Evolutionary conservation across 2,329 filamentous ascomycete genomes (phyloP).

Genomic region (Elsinoe ampelina): DNA sequence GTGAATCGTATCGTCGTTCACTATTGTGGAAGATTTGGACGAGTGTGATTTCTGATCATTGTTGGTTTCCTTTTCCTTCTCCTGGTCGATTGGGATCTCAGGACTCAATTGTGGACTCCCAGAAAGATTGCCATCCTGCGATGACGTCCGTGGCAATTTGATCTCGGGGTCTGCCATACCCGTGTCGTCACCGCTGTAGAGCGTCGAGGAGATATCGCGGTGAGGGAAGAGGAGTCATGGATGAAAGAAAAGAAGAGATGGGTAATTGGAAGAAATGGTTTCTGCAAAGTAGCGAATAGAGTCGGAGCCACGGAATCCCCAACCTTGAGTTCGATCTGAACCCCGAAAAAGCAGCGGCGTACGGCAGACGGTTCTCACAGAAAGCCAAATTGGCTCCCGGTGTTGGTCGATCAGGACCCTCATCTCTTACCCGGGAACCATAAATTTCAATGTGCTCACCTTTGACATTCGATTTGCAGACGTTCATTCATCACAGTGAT

Average conservation of each 20-base stretch:
- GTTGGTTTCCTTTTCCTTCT: not conserved
- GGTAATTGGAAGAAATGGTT: too few relatives aligned
- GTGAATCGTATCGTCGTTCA: conserved; percentile 31
- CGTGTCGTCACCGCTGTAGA: not conserved
- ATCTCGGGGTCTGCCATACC: conserved; percentile 32
- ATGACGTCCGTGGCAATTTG: conserved; percentile 23
- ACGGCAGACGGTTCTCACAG: not conserved
- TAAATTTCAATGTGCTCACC: not conserved
- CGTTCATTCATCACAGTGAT: not conserved
- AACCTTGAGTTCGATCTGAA: not conserved
- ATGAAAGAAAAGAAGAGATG: not conserved
- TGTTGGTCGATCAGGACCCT: not conserved
- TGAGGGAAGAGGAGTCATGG: not conserved
- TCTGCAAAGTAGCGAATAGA: not conserved
- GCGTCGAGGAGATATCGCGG: not conserved
- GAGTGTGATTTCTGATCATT: not conserved
- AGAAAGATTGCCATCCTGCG: conserved; percentile 15
- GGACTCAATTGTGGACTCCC: not conserved
- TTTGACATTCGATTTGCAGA: not conserved
- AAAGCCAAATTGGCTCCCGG: conserved; percentile 3
- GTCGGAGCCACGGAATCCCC: not conserved
- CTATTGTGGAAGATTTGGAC: not conserved
- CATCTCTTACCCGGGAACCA: not conserved
- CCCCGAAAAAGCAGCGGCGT: conserved; percentile 5
- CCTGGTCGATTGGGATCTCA: not conserved